These are phyloP conservation scores for Thelonectria rubi DNA, from an alignment of 2,329 filamentous ascomycete species.

Conservation along the genomic window DNA sequence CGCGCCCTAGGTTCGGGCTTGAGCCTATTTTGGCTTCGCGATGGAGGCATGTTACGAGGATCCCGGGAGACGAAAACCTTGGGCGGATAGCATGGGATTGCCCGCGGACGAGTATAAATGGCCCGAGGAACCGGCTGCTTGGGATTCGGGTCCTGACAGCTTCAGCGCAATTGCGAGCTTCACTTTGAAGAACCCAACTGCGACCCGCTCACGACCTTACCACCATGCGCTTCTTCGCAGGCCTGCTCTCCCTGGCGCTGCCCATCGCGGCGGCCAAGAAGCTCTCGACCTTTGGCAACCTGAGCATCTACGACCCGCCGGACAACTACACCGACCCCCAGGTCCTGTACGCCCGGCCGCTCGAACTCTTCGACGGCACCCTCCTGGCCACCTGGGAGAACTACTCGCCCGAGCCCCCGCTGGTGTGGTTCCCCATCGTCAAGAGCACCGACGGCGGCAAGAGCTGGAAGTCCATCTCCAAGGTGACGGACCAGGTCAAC, in stretches of 20 bases:
- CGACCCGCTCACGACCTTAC: not conserved
- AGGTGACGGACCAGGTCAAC: constrained; percentile 70
- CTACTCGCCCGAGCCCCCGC: constrained; percentile 64
- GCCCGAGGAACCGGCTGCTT: not conserved
- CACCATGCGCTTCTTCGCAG: constrained; percentile 22
- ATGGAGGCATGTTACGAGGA: constrained; percentile 21
- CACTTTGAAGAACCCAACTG: not conserved
- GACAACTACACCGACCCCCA: constrained; percentile 54
- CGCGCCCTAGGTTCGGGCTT: constrained; percentile 11
- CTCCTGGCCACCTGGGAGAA: constrained; percentile 66
- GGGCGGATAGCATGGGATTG: not conserved
- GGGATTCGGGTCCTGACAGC: not conserved
- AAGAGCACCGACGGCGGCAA: constrained; percentile 61
- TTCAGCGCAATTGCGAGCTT: constrained; percentile 1
- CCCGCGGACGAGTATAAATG: constrained; percentile 16
- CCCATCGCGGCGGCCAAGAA: constrained; percentile 17
- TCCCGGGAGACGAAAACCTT: constrained; percentile 4
- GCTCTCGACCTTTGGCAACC: constrained; percentile 36
- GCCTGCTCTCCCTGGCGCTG: constrained; percentile 16
- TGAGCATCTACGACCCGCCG: constrained; percentile 53
- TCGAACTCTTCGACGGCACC: constrained; percentile 55
- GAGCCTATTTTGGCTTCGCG: constrained; percentile 10
- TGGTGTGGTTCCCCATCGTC: constrained; percentile 64
- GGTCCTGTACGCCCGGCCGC: constrained; percentile 56
- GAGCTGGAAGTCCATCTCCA: constrained; percentile 72